Evolutionary conservation across 164 flowering plant species (phyloP).

Genomic region (Paratinospora sagittata): DNA sequence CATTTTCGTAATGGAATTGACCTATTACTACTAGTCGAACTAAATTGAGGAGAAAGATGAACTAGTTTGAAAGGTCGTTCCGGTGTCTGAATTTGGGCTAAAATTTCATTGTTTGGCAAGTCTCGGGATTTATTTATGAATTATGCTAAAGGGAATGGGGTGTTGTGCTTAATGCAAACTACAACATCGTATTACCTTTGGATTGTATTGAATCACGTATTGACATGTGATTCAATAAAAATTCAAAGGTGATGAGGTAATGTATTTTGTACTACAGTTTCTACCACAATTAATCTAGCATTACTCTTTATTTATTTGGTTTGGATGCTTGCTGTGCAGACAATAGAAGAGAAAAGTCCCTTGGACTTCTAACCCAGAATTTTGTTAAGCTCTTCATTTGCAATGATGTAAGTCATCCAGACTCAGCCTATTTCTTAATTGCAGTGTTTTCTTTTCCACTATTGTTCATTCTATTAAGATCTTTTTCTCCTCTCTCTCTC

Average conservation of each 20-base stretch:
- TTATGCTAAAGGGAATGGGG: too few relatives aligned
- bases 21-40: neutral
- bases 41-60: neutral
- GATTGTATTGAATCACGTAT: too few relatives aligned
- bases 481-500: neutral
- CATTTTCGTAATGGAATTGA: neutral
- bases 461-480: neutral
- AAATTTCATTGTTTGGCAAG: neutral
- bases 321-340: constrained; percentile 36
- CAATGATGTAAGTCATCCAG: constrained; percentile 47
- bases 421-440: neutral
- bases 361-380: constrained; percentile 84
- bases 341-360: constrained; percentile 77
- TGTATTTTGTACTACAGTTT: too few relatives aligned
- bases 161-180: too few relatives aligned
- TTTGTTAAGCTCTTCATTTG: constrained; percentile 91
- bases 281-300: too few relatives aligned
- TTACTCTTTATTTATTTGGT: neutral
- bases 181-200: too few relatives aligned
- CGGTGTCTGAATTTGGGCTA: neutral
- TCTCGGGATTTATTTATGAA: too few relatives aligned
- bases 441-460: neutral
- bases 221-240: too few relatives aligned
- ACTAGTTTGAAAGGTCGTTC: neutral
- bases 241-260: too few relatives aligned